phyloP scores from a whole-genome alignment of 1,284 basidiomycete species.

The Lentinus polychrous region DNA sequence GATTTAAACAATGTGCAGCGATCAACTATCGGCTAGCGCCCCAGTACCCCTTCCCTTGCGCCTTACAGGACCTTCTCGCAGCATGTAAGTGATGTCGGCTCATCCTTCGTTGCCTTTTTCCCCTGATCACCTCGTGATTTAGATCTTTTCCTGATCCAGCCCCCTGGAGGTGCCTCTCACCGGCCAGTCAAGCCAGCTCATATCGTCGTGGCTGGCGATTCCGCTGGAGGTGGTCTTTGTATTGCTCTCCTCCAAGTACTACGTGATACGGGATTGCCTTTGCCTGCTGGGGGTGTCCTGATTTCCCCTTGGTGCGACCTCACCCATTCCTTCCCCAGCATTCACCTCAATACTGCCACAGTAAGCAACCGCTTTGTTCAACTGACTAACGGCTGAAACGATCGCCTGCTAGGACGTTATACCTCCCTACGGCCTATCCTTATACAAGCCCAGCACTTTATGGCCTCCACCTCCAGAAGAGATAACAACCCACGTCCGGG shows the following conservation, averaged over 20 bases:
- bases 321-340: constrained; percentile 90
- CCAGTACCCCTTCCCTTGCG: constrained; percentile 96
- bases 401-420: constrained; percentile 59
- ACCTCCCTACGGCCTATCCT: constrained; percentile 56
- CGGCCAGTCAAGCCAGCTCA: constrained; percentile 74
- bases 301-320: constrained; percentile 93
- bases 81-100: constrained; percentile 51
- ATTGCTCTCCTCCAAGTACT: constrained; percentile 88
- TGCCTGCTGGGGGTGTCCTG: constrained; percentile 80
- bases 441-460: constrained; percentile 81
- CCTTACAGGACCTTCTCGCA: constrained; percentile 81
- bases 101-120: not conserved
- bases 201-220: constrained; percentile 87
- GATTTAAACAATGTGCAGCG: constrained; percentile 34
- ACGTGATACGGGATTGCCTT: constrained; percentile 77
- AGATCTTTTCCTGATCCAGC: constrained; percentile 65
- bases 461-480: constrained; percentile 89
- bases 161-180: constrained; percentile 64
- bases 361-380: constrained; percentile 32
- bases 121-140: constrained; percentile 28
- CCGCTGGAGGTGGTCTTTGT: constrained; percentile 87
- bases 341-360: constrained; percentile 80
- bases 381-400: not conserved
- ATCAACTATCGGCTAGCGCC: constrained; percentile 89
- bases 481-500: constrained; percentile 56